A percentile compares a stretch with the other conserved stretches of the same genome.
These are phyloP conservation scores for Copromyces sp. DNA, from an alignment of 495 filamentous ascomycete genomes.

Conservation along the genomic window DNA sequence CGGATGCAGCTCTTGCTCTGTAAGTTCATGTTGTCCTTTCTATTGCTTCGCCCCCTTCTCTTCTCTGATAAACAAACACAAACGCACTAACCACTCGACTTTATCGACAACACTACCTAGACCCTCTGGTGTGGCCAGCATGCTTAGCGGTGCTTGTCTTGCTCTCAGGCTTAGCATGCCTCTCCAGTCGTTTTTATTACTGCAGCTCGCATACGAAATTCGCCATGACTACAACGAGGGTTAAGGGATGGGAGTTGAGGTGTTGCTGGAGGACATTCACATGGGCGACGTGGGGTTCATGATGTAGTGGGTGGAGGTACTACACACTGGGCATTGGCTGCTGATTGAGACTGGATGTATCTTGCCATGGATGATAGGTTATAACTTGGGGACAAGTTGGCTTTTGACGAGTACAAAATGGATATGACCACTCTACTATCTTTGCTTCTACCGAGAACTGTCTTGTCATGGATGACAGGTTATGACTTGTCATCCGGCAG, in stretches of 20 bases:
- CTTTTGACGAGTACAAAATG: no score
- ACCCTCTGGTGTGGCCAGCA: not conserved
- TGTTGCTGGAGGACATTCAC: not conserved
- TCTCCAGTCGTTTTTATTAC: not conserved
- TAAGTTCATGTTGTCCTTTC: not conserved
- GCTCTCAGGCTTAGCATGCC: not conserved
- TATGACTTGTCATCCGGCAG: not conserved
- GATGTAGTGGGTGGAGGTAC: not conserved
- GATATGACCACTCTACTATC: no score
- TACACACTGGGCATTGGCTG: not conserved
- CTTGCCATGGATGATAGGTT: no score
- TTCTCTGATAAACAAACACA: not conserved
- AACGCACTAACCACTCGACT: not conserved
- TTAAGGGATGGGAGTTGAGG: not conserved
- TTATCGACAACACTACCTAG: not conserved
- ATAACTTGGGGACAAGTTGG: no score
- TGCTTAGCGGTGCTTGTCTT: not conserved
- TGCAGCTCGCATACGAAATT: no score
- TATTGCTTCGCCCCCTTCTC: no score
- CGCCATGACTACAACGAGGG: not conserved
- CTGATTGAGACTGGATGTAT: not conserved
- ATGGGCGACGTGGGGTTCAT: no score
- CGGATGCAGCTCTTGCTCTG: not conserved
- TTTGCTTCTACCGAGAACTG: no score
- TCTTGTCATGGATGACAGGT: not conserved